These are phyloP conservation scores for Gloeophyllum trabeum DNA, from an alignment of 768 basidiomycete genomes.

Conservation along the genomic window DNA sequence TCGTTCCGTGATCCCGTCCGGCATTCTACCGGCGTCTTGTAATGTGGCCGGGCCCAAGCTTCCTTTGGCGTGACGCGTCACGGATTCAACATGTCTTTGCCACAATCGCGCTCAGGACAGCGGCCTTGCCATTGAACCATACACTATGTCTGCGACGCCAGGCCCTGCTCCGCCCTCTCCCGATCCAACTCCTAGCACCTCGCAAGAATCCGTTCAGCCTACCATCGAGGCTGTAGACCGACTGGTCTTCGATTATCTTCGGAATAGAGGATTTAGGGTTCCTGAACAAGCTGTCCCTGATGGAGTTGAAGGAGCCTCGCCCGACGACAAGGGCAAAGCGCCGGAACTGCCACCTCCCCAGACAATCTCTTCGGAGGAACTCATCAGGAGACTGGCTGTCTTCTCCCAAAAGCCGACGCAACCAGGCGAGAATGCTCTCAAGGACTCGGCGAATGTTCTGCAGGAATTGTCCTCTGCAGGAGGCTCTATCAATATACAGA, in stretches of 20 bases:
- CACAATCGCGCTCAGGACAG: too few relatives aligned
- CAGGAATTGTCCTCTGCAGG: conserved; percentile 61
- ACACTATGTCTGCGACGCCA: not conserved
- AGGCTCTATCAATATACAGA: conserved; percentile 63
- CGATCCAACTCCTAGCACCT: not conserved
- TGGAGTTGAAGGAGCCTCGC: conserved; percentile 18
- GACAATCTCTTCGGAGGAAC: conserved; percentile 36
- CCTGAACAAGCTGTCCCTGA: conserved; percentile 34
- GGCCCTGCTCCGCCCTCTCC: not conserved
- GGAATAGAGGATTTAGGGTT: conserved; percentile 29
- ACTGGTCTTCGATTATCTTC: conserved; percentile 37
- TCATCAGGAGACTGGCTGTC: conserved; percentile 46
- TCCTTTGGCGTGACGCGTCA: too few relatives aligned
- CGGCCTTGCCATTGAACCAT: too few relatives aligned
- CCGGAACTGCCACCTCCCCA: conserved; percentile 11
- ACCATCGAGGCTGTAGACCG: conserved; percentile 19
- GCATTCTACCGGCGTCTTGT: too few relatives aligned
- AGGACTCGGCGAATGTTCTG: conserved; percentile 52
- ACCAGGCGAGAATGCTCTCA: conserved; percentile 61
- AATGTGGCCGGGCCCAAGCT: too few relatives aligned
- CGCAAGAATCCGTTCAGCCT: not conserved
- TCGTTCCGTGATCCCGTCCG: too few relatives aligned
- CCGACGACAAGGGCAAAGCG: conserved; percentile 23
- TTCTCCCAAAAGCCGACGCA: conserved; percentile 59
- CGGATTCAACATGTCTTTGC: too few relatives aligned